These are phyloP conservation scores for Davidsoniella neocaledoniae DNA, from an alignment of 2,329 filamentous ascomycete genomes.

Conservation along the genomic window DNA sequence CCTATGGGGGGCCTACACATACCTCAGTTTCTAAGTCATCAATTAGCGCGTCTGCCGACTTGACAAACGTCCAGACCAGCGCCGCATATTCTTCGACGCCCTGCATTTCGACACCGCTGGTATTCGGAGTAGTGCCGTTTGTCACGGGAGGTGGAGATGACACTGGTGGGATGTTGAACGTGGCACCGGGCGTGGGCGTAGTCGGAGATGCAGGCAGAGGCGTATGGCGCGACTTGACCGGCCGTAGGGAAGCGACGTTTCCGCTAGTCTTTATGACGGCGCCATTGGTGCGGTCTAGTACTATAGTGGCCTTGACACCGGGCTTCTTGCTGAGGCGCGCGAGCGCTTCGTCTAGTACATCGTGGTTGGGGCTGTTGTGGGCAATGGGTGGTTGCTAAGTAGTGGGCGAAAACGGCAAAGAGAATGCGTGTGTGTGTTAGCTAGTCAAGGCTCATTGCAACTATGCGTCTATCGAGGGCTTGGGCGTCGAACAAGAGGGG, in stretches of 20 bases:
- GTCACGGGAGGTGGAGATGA: slow-evolving; percentile 16
- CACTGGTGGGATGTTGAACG: slow-evolving; percentile 19
- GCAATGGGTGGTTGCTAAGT: not conserved
- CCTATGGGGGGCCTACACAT: slow-evolving; percentile 13
- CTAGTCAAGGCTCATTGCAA: not conserved
- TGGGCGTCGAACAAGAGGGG: no score
- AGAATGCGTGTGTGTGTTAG: no score
- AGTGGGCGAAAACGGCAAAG: not conserved
- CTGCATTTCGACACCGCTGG: slow-evolving; percentile 33
- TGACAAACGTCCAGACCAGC: slow-evolving; percentile 62
- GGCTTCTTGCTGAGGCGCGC: slow-evolving; percentile 59
- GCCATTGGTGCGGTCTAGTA: slow-evolving; percentile 55
- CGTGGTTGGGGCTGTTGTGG: slow-evolving; percentile 24
- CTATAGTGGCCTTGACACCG: slow-evolving; percentile 61
- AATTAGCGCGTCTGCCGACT: slow-evolving; percentile 51
- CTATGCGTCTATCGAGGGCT: not conserved
- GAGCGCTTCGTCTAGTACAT: slow-evolving; percentile 48
- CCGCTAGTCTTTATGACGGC: slow-evolving; percentile 62
- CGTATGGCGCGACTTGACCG: slow-evolving; percentile 14
- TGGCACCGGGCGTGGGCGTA: slow-evolving; percentile 23
- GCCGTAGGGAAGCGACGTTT: slow-evolving; percentile 40
- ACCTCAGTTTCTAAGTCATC: slow-evolving; percentile 57
- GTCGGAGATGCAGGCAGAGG: slow-evolving; percentile 9
- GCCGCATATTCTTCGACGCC: slow-evolving; percentile 56
- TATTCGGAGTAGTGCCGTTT: slow-evolving; percentile 17